Base-by-base conservation (phyloP, 768 basidiomycete species). In the Lactarius sp. region DNA sequence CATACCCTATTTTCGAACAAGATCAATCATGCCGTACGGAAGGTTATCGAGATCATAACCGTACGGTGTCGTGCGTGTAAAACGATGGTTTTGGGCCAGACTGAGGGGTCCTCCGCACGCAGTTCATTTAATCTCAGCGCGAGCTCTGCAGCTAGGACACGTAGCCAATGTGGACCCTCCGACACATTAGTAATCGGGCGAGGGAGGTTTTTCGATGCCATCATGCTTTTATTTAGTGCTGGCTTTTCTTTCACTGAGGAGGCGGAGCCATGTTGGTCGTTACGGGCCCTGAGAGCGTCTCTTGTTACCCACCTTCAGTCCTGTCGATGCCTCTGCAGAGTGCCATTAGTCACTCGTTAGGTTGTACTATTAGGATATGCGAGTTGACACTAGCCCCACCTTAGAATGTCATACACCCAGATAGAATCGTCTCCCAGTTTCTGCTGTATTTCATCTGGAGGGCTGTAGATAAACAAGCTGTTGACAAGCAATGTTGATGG, bases 61-160 rank as follows among this genome's bases (percentile, higher is more conserved):
- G 62, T 59, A 83, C 93, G 88, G 79, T 87, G 86, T 34, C 90
- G 80, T 34, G 85, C 81, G 67, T 87, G 85, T 37, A 99, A 75
- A 18, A 89, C 92, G 51, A 99, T 78, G 0, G 90, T 90, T 75
- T 92, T 98, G 0, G 97, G 97, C 97, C 96, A 96, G 8, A 92
- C 70, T 49, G 86, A 87, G 0, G 90, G 85, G 14, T 82, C 81
- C 1, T 77, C 75, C 63, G 88, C 82, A 2, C 97, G 78, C 1
- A 90, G 91, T 61, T 98, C 93, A 39, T 83, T 85, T 39, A 99
- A 78, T 53, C 97, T 81, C 9, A 95, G 78, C 6, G 90, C 85
- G 20, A 99, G 80, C 70, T 99, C 97, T 14, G 94, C 91, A 39
- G 94, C 88, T 33, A 98, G 82, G 10, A 98, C 88, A 10, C 88